Percentiles rank a stretch among this genome's conserved stretches.
These are phyloP conservation scores for Prunus mume DNA, from an alignment of 306 rosid species.

Conservation along the genomic window DNA sequence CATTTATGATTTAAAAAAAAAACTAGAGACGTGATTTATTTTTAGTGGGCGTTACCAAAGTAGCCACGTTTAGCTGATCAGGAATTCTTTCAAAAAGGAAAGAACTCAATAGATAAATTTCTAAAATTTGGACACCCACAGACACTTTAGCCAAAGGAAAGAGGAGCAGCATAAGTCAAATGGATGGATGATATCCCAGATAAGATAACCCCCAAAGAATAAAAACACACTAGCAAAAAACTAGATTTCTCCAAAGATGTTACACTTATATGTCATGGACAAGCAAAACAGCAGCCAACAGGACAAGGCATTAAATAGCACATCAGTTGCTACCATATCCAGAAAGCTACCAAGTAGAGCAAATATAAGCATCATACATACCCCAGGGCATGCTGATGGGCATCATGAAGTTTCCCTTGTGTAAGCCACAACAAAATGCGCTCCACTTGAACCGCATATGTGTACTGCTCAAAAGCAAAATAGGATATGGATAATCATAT, in stretches of 20 bases:
- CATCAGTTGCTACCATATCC: slow-evolving; percentile 10
- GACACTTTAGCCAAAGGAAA: background rate
- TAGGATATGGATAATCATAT: background rate
- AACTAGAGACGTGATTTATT: too few relatives aligned
- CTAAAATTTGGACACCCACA: background rate
- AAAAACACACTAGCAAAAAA: background rate
- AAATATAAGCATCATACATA: slow-evolving; percentile 44
- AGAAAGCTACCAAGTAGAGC: slow-evolving; percentile 2
- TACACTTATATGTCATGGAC: background rate
- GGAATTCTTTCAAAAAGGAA: background rate
- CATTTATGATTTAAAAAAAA: background rate
- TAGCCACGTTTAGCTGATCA: background rate
- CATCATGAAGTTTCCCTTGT: slow-evolving; percentile 48
- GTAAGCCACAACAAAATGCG: slow-evolving; percentile 51
- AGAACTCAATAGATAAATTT: background rate
- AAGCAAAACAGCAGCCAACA: background rate
- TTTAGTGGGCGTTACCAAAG: too few relatives aligned
- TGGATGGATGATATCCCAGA: background rate
- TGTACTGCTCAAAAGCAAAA: slow-evolving; percentile 54
- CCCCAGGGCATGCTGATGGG: slow-evolving; percentile 53
- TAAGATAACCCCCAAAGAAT: background rate
- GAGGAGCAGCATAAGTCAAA: background rate
- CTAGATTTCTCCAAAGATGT: background rate
- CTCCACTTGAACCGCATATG: slow-evolving; percentile 52
- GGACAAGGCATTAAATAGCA: slow-evolving; percentile 7